Percentiles rank a stretch among this genome's conserved stretches.
Evolutionary conservation across 768 basidiomycete species (phyloP).

Genomic region (Rhodotorula paludigena): DNA sequence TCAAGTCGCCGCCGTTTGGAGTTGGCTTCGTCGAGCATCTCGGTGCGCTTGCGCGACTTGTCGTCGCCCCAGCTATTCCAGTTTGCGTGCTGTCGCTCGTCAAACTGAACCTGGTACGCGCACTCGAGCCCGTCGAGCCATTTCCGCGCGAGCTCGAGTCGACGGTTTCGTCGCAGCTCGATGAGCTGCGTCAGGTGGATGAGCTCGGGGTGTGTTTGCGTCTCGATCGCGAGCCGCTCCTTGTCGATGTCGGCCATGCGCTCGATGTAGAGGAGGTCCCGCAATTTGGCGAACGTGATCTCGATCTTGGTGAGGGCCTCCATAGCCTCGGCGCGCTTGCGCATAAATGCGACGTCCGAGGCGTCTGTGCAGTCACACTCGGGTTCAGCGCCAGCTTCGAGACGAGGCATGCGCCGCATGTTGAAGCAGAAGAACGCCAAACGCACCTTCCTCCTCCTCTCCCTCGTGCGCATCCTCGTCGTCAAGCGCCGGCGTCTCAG

Average conservation of each 20-base stretch:
- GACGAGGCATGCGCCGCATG: too few relatives aligned
- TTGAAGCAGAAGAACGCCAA: too few relatives aligned
- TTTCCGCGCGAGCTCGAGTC: constrained; percentile 70
- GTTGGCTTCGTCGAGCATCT: constrained; percentile 84
- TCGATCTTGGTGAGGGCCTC: constrained; percentile 84
- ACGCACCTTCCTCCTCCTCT: constrained; percentile 38
- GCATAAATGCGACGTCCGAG: constrained; percentile 50
- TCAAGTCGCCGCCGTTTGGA: constrained; percentile 78
- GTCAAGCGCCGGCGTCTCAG: constrained; percentile 6
- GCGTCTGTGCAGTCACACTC: constrained; percentile 43
- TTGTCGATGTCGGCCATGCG: constrained; percentile 85
- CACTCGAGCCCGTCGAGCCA: constrained; percentile 66
- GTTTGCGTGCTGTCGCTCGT: constrained; percentile 66
- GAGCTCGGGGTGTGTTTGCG: constrained; percentile 81
- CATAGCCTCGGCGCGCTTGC: constrained; percentile 75
- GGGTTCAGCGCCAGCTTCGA: too few relatives aligned
- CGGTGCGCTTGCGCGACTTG: constrained; percentile 71
- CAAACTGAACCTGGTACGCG: constrained; percentile 60
- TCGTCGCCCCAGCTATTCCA: constrained; percentile 89
- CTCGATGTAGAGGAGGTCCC: constrained; percentile 85
- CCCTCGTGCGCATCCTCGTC: constrained; percentile 16
- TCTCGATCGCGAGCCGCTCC: constrained; percentile 73
- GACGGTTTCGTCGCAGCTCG: constrained; percentile 69
- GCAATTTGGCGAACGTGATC: constrained; percentile 78
- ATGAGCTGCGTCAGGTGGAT: constrained; percentile 74